A percentile compares a stretch with the other conserved stretches of the same genome.
Evolutionary conservation across 1,284 basidiomycete species (phyloP).

Genomic region (Pisolithus thermaeus): DNA sequence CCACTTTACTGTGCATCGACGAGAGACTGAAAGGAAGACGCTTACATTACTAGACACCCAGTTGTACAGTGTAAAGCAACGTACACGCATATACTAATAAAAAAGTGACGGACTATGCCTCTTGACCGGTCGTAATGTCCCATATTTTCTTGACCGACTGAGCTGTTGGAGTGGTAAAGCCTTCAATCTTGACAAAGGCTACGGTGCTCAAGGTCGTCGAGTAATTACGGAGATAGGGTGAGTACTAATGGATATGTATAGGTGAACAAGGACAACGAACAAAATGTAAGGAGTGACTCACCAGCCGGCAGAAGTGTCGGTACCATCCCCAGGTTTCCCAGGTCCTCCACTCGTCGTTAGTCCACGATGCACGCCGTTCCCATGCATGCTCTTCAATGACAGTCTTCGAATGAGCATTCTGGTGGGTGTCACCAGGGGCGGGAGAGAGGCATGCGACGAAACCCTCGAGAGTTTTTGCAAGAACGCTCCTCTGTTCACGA

Average conservation of each 20-base stretch:
- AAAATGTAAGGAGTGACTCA: conserved; percentile 32
- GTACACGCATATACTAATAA: conserved; percentile 3
- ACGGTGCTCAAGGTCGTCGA: conserved; percentile 58
- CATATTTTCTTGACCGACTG: conserved; percentile 59
- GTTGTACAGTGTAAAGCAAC: background rate
- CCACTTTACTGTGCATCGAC: background rate
- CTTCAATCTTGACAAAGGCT: conserved; percentile 56
- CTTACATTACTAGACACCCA: background rate
- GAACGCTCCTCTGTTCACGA: conserved; percentile 65
- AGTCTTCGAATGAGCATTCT: conserved; percentile 41
- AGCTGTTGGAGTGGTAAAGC: conserved; percentile 49
- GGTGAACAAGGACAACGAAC: conserved; percentile 1
- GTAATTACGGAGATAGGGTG: conserved; percentile 69
- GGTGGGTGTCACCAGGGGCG: conserved; percentile 32
- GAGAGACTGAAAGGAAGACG: background rate
- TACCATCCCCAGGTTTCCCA: conserved; percentile 90
- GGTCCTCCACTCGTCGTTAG: conserved; percentile 63
- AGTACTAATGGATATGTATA: conserved; percentile 44
- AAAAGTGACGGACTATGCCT: conserved; percentile 15
- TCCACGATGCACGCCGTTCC: conserved; percentile 66
- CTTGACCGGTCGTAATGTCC: conserved; percentile 63
- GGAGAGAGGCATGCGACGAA: conserved; percentile 61
- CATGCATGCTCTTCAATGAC: conserved; percentile 59
- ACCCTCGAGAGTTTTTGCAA: conserved; percentile 62
- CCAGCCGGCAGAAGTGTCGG: conserved; percentile 74